Base-by-base conservation (phyloP, 2,329 filamentous ascomycete genomes). In the Botrytis tulipae region DNA sequence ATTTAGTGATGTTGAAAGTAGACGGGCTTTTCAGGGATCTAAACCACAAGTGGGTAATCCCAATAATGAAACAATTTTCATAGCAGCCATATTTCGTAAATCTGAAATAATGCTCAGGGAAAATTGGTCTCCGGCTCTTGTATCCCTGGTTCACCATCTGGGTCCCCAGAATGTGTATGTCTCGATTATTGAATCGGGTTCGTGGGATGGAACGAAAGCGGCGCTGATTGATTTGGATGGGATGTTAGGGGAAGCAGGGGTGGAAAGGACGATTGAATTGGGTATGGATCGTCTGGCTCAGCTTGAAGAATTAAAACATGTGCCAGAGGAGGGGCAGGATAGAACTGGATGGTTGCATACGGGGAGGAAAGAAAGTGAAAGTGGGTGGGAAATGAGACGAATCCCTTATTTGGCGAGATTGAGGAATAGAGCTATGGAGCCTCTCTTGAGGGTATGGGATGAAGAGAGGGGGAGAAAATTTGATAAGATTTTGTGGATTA, bases 21-120 rank as follows among this genome's bases (percentile, higher is more conserved):
- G n/a, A n/a, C 9, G 10, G 37, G 22, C 57, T 12, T 42, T 32
- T 42, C 18, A 32, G 35, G 66, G 44, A 51, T n/a, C 7, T 18
- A 40, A 16, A 25, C 42, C 42, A n/a, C 42, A 42, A 25, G 10
- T 48, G 29, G 59, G 32, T 3, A 40, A 73, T 62, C 75, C 78
- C 25, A 61, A 72, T 42, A 59, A 75, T 25, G 62, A 78, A 44
- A 76, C 75, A 60, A 86, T 93, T 75, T 93, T 89, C 82, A 92
- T 94, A 74, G 88, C 90, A 7, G 88, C 88, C 75, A 88, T 91
- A 79, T 90, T 92, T 78, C 92, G 90, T 86, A 93, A 92, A 78
- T 88, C 88, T 75, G 91, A 87, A 74, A 79, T 80, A 1, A 83
- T 92, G 37, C 84, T 93, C 3, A 85, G 87, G 12, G 83, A 83